Base-by-base conservation (phyloP, 129 eudicot genomes). In the sunflower (Helianthus annuus) region DNA sequence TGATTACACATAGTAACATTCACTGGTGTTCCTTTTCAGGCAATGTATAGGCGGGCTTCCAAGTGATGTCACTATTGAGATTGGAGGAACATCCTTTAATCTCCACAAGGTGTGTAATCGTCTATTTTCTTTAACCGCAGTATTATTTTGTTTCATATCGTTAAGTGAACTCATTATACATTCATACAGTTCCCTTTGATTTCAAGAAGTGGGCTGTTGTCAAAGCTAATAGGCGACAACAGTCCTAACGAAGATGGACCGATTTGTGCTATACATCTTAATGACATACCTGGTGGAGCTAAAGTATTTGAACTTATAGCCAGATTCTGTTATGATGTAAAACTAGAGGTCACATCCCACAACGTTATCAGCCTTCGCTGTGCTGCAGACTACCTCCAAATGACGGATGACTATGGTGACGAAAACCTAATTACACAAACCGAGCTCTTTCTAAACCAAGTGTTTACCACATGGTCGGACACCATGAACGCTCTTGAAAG, bases 261-360 rank as follows among this genome's bases (percentile, higher is more conserved):
- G 0, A 38, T 46, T 38, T 78, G 85, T 52, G 64, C 70, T 27
- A 69, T 89, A 10, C 86, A 87, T 51, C 92, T 92, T 3, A 79
- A 57, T 58, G 89, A 92, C 45, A 48, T 89, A 72, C 98, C 98
- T 7, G 98, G 98, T 59, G 96, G 98, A 34, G 78, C 92, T 10
- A 93, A 81, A 76, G 69, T 92, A 45, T 93, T 93, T 54, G 91
- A 89, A 74, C 83, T 93, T 0, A 82, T 93, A 9, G 92, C 95
- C 66, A 92, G 78, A 60, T 92, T 89, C 29, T 89, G 98, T 71
- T 92, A 92, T 4, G 83, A 87, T 32, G 87, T 89, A 13, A 93
- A 82, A 64, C 56, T 93, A 10, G 96, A 93, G 79, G 79, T 93
- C 73, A 93, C 85, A 1, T 74, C 98, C 40, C 78, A 79, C 53